Percentiles rank a stretch among this genome's conserved stretches.
phyloP scores from a whole-genome alignment of 257 asterid species.

The Knoxia roxburghii region DNA sequence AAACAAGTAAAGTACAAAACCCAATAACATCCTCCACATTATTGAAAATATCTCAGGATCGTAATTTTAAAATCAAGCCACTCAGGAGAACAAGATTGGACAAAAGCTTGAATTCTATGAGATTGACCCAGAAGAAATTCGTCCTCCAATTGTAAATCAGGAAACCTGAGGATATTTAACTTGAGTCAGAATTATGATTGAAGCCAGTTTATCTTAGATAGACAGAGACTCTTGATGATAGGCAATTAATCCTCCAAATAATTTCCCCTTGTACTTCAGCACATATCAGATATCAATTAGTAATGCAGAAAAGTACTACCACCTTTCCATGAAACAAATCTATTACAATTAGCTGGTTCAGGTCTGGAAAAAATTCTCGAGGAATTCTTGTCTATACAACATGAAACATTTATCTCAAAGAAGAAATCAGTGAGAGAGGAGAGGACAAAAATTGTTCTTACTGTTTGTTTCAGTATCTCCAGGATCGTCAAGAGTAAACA shows the following conservation, averaged over 20 bases:
- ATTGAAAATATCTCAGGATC: no score
- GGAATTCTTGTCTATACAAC: constrained; percentile 1
- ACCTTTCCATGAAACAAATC: constrained; percentile 1
- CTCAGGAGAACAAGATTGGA: no score
- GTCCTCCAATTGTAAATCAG: no score
- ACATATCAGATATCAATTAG: background rate
- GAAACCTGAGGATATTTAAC: no score
- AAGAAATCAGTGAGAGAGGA: constrained; percentile 13
- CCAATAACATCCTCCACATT: background rate
- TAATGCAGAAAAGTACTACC: background rate
- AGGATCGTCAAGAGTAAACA: constrained; percentile 55
- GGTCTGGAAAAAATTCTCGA: background rate
- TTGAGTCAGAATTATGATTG: background rate
- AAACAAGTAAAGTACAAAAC: background rate
- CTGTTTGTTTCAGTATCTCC: constrained; percentile 62
- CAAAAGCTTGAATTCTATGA: no score
- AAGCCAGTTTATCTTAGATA: background rate
- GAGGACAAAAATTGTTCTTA: constrained; percentile 32
- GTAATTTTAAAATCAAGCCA: background rate
- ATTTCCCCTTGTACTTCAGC: background rate
- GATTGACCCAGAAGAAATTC: no score
- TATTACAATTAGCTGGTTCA: background rate
- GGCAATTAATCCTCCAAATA: background rate
- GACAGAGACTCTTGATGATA: background rate
- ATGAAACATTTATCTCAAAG: background rate